phyloP scores from a whole-genome alignment of 208 protist species.

The Acanthamoeba healyi region DNA sequence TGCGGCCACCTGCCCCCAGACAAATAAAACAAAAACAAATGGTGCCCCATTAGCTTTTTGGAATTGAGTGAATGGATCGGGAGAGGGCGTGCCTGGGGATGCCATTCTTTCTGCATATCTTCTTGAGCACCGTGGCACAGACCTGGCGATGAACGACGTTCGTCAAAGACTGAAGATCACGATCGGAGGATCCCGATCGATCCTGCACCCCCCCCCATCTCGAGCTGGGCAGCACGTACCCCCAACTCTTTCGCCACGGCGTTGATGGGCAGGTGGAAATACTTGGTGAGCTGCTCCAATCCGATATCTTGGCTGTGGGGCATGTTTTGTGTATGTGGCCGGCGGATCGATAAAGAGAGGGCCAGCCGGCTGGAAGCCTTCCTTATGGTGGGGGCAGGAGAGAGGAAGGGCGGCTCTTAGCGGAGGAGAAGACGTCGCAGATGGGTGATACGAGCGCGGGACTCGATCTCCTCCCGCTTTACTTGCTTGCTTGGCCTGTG shows the following conservation, averaged over 20 bases:
- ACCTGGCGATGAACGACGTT: conserved; percentile 69
- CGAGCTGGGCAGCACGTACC: not conserved
- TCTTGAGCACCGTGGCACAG: conserved; percentile 85
- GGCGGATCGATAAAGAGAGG: not conserved
- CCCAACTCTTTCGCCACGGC: conserved; percentile 83
- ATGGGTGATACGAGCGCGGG: too few relatives aligned
- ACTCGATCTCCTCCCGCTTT: too few relatives aligned
- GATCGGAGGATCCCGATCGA: not conserved
- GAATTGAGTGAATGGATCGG: not conserved
- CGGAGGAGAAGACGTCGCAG: too few relatives aligned
- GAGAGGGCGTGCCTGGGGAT: conserved; percentile 21
- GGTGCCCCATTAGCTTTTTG: not conserved
- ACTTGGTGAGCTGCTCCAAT: conserved; percentile 81
- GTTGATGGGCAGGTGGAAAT: conserved; percentile 86
- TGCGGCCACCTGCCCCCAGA: conserved; percentile 81
- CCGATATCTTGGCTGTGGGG: conserved; percentile 82
- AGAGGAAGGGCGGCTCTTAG: too few relatives aligned
- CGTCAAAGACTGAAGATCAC: not conserved
- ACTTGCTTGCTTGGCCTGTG: too few relatives aligned
- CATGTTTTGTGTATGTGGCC: conserved; percentile 25
- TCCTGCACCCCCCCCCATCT: too few relatives aligned
- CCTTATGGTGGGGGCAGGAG: too few relatives aligned
- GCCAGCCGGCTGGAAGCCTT: too few relatives aligned
- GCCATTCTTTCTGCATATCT: conserved; percentile 77
- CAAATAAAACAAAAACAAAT: not conserved